Evolutionary conservation across 1,139 yeast species (phyloP).

Genomic region (Magnusiomyces clavatus): DNA sequence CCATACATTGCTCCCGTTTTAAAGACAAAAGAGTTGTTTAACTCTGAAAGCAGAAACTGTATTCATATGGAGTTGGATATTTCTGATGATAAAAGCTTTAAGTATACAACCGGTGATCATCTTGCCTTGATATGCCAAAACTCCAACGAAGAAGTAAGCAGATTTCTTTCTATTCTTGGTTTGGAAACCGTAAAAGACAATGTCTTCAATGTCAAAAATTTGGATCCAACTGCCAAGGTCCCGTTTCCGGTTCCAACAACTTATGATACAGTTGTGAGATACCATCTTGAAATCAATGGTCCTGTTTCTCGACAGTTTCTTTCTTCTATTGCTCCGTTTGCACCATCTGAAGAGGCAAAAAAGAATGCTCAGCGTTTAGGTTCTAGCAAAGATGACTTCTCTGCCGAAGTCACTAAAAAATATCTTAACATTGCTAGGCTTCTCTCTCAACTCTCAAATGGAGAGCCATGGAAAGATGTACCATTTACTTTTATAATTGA

Average conservation of each 20-base stretch:
- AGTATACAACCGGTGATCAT: constrained; percentile 94
- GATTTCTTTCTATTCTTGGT: constrained; percentile 57
- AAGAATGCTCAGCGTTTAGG: constrained; percentile 48
- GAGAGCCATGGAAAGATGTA: constrained; percentile 59
- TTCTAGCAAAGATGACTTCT: constrained; percentile 61
- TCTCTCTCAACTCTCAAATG: constrained; percentile 52
- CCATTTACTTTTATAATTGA: constrained; percentile 85
- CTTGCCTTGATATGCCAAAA: constrained; percentile 93
- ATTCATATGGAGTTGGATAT: constrained; percentile 87
- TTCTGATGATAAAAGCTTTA: constrained; percentile 55
- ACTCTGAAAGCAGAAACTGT: constrained; percentile 61
- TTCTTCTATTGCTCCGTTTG: constrained; percentile 70
- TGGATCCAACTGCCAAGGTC: constrained; percentile 65
- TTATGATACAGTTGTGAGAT: constrained; percentile 76
- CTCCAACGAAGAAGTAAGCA: constrained; percentile 61
- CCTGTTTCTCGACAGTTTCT: constrained; percentile 87
- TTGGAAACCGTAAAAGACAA: constrained; percentile 45
- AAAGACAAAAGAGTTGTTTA: constrained; percentile 61
- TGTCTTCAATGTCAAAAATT: constrained; percentile 58
- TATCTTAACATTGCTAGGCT: constrained; percentile 74
- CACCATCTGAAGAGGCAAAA: constrained; percentile 61
- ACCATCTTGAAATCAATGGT: constrained; percentile 87
- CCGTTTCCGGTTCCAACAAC: constrained; percentile 93
- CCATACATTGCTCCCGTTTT: constrained; percentile 75
- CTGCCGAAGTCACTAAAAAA: constrained; percentile 50